Percentiles rank a stretch among this genome's conserved stretches.
Evolutionary conservation across 495 filamentous ascomycete species (phyloP).

Genomic region (Talaromyces trachyspermus): DNA sequence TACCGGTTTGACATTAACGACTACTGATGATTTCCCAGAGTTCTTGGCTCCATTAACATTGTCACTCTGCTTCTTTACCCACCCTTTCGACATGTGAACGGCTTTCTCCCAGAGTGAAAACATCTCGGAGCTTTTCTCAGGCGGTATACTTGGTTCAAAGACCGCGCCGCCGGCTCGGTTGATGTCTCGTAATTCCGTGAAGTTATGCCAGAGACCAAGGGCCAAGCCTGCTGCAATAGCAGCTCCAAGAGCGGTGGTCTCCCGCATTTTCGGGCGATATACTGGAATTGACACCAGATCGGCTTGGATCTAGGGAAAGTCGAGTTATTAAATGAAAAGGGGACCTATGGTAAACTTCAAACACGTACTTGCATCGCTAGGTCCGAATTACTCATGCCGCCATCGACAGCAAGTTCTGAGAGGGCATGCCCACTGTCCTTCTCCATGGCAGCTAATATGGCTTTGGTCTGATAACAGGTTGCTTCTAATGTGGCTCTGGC

Average conservation of each 20-base stretch:
- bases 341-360: slow-evolving; percentile 11
- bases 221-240: slow-evolving; percentile 94
- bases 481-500: slow-evolving; percentile 91
- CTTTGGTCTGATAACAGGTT: slow-evolving; percentile 91
- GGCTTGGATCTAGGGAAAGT: slow-evolving; percentile 27
- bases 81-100: slow-evolving; percentile 79
- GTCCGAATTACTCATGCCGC: slow-evolving; percentile 89
- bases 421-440: slow-evolving; percentile 80
- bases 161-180: slow-evolving; percentile 64
- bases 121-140: slow-evolving; percentile 52
- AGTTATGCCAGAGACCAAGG: slow-evolving; percentile 69
- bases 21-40: slow-evolving; percentile 1
- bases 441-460: slow-evolving; percentile 92
- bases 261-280: slow-evolving; percentile 61
- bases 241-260: slow-evolving; percentile 87
- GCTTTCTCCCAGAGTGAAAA: slow-evolving; percentile 77
- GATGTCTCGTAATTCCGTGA: slow-evolving; percentile 72
- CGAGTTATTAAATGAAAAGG: not conserved
- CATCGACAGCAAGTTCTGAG: slow-evolving; percentile 77
- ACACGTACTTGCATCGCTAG: slow-evolving; percentile 71
- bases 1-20: not conserved
- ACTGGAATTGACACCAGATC: slow-evolving; percentile 39
- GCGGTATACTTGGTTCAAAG: slow-evolving; percentile 62
- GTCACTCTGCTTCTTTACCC: slow-evolving; percentile 33
- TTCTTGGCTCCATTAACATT: not conserved